phyloP scores from a whole-genome alignment of 2,329 filamentous ascomycete genomes.

The Myriosclerotinia scirpicola region DNA sequence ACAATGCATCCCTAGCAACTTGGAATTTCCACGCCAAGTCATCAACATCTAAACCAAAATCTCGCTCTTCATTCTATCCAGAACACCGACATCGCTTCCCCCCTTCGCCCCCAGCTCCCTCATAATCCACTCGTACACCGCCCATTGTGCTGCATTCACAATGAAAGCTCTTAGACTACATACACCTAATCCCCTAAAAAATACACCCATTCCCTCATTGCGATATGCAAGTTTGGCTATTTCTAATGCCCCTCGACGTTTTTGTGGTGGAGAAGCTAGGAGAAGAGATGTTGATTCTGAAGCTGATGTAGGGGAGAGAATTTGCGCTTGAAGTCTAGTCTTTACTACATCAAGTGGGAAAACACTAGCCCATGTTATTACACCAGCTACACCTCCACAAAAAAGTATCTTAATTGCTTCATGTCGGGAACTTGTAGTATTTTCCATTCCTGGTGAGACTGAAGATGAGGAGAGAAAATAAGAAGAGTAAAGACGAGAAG shows the following conservation, averaged over 20 bases:
- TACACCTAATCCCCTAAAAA: constrained; percentile 73
- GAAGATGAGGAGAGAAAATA: background rate
- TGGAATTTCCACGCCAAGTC: background rate
- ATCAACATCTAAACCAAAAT: constrained; percentile 2
- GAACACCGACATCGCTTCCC: background rate
- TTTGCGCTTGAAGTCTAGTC: constrained; percentile 82
- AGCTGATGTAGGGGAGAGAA: constrained; percentile 25
- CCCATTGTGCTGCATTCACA: constrained; percentile 93
- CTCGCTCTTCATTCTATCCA: constrained; percentile 9
- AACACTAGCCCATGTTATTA: constrained; percentile 85
- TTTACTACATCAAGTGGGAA: constrained; percentile 93
- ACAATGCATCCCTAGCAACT: no score
- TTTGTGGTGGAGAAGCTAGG: constrained; percentile 33
- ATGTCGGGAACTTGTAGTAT: constrained; percentile 39
- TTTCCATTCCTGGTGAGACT: constrained; percentile 44
- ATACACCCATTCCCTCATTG: constrained; percentile 59
- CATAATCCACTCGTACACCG: constrained; percentile 89
- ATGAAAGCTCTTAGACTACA: constrained; percentile 86
- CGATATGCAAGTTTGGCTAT: constrained; percentile 67
- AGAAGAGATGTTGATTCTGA: constrained; percentile 40
- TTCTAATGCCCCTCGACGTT: constrained; percentile 55
- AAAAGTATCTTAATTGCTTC: constrained; percentile 66
- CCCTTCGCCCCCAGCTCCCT: constrained; percentile 45
- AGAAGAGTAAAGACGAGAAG: constrained; percentile 49
- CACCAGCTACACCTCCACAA: constrained; percentile 83